Evolutionary conservation across 768 basidiomycete species (phyloP).

Genomic region (Coprinopsis sp.): DNA sequence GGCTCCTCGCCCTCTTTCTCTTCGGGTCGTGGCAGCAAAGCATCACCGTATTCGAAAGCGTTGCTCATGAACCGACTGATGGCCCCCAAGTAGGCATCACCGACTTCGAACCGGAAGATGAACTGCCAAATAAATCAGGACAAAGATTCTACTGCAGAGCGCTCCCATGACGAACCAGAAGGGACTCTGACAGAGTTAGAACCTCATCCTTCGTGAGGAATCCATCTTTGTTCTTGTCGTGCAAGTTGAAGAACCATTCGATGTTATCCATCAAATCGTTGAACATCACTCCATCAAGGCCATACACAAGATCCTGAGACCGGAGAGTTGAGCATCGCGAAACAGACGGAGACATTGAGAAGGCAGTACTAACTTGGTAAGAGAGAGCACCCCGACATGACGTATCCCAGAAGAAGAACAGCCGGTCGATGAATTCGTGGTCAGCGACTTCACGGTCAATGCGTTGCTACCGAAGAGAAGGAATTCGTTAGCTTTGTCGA

Average conservation of each 20-base stretch:
- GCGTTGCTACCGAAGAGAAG: constrained; percentile 56
- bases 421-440: constrained; percentile 88
- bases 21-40: constrained; percentile 62
- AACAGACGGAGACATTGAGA: not conserved
- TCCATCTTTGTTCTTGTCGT: constrained; percentile 96
- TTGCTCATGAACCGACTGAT: constrained; percentile 98
- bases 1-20: constrained; percentile 23
- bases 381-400: constrained; percentile 78
- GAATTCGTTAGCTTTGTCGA: not conserved
- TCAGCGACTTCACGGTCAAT: constrained; percentile 89
- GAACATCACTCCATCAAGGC: constrained; percentile 89
- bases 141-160: not conserved
- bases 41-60: constrained; percentile 96
- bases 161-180: constrained; percentile 56
- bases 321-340: constrained; percentile 1
- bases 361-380: constrained; percentile 61
- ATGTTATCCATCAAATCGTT: constrained; percentile 98
- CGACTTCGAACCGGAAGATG: constrained; percentile 95
- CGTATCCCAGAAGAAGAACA: constrained; percentile 95
- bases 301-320: constrained; percentile 77
- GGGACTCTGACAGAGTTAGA: constrained; percentile 87
- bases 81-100: constrained; percentile 94
- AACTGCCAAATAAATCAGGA: constrained; percentile 49
- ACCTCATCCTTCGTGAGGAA: constrained; percentile 96
- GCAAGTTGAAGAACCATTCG: constrained; percentile 96